Conservation (phyloP, 2,329 filamentous ascomycete genomes). For the Pseudodiploospora longispora region DNA sequence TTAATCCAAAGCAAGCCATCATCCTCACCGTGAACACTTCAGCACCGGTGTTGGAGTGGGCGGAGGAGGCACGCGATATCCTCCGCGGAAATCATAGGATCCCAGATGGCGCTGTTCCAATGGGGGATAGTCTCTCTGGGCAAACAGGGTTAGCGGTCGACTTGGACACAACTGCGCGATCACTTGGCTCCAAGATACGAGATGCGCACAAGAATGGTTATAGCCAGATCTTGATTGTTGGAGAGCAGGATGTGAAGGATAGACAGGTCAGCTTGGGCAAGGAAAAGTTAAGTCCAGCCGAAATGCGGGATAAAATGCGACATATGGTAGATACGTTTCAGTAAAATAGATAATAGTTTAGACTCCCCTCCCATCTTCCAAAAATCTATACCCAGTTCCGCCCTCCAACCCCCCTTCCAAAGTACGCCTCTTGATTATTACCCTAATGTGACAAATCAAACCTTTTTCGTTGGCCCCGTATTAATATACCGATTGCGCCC, state of each 20-base stretch:
- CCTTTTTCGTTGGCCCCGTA: too few relatives aligned
- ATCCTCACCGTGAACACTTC: constrained; percentile 65
- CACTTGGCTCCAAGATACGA: constrained; percentile 60
- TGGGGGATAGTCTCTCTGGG: constrained; percentile 37
- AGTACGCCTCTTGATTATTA: neutral
- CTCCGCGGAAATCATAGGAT: constrained; percentile 37
- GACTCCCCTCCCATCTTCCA: neutral
- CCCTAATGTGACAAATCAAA: too few relatives aligned
- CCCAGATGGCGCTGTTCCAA: constrained; percentile 22
- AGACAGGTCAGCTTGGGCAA: constrained; percentile 41
- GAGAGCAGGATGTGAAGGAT: constrained; percentile 53
- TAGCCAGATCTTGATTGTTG: constrained; percentile 65
- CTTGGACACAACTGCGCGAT: constrained; percentile 55
- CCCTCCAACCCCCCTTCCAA: neutral
- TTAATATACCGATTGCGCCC: too few relatives aligned
- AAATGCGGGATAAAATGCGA: constrained; percentile 37
- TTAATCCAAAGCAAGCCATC: constrained; percentile 70
- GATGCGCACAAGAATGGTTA: constrained; percentile 68
- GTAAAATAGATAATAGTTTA: constrained; percentile 21
- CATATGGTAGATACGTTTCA: constrained; percentile 39
- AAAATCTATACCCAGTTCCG: neutral
- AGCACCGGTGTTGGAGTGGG: constrained; percentile 43
- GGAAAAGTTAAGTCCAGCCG: constrained; percentile 34
- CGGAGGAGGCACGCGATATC: constrained; percentile 37
- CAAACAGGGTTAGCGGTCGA: constrained; percentile 60